These are phyloP conservation scores for Pisolithus marmoratus DNA, from an alignment of 768 basidiomycete species.

Conservation along the genomic window DNA sequence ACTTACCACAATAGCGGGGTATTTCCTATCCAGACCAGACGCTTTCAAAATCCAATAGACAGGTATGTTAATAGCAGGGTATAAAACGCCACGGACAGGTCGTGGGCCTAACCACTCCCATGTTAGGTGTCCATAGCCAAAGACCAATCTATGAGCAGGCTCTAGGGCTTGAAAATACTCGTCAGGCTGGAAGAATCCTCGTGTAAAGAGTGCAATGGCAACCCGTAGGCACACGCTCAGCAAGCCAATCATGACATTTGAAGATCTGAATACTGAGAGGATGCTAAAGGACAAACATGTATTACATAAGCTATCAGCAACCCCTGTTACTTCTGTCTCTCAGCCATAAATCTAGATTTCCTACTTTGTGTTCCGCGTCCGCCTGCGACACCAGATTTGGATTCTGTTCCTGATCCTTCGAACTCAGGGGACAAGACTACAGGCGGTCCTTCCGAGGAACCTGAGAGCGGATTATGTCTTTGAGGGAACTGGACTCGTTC, in stretches of 20 bases:
- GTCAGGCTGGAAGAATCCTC: conserved; percentile 94
- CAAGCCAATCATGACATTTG: not conserved
- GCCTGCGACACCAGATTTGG: not conserved
- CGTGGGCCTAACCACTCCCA: conserved; percentile 86
- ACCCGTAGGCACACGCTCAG: conserved; percentile 50
- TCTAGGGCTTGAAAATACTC: conserved; percentile 96
- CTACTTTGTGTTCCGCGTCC: conserved; percentile 7
- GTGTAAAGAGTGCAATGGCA: conserved; percentile 59
- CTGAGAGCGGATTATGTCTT: conserved; percentile 17
- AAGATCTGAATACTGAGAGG: too few relatives aligned
- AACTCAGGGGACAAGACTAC: conserved; percentile 9
- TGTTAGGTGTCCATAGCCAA: conserved; percentile 86
- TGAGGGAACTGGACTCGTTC: conserved; percentile 18
- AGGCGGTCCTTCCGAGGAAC: conserved; percentile 27
- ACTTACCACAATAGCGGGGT: conserved; percentile 59
- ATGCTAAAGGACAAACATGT: not conserved
- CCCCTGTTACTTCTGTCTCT: conserved; percentile 14
- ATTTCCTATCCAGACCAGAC: conserved; percentile 42
- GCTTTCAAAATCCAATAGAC: conserved; percentile 66
- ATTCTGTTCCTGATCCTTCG: conserved; percentile 2
- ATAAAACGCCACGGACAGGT: conserved; percentile 77
- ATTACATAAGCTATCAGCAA: not conserved
- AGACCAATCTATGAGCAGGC: conserved; percentile 82
- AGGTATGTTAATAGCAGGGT: conserved; percentile 77
- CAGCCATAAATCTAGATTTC: conserved; percentile 33